Conservation (phyloP, 768 basidiomycete species). For the Naganishia friedmannii region DNA sequence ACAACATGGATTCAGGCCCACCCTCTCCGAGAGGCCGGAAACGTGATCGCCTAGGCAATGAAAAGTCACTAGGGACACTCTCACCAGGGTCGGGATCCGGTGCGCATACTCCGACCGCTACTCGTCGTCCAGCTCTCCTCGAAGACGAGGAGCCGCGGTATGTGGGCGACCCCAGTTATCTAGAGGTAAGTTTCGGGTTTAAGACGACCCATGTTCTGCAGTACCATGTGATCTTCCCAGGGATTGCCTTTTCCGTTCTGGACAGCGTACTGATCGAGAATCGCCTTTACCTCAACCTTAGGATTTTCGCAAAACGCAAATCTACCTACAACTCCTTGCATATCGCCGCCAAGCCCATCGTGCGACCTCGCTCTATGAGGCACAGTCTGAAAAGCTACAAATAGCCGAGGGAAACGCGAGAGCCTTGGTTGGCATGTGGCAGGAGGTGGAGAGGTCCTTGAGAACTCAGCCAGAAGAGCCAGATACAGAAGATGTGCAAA, state of each 20-base stretch:
- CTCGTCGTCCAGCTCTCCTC: not conserved
- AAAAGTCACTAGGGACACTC: not conserved
- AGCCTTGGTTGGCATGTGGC: slow-evolving; percentile 11
- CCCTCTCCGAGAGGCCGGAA: slow-evolving; percentile 21
- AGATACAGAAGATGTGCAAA: not conserved
- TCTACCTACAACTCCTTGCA: slow-evolving; percentile 29
- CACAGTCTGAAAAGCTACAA: slow-evolving; percentile 15
- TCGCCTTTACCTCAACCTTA: not conserved
- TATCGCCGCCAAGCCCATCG: slow-evolving; percentile 23
- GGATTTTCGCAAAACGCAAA: slow-evolving; percentile 27
- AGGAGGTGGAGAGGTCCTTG: slow-evolving; percentile 8
- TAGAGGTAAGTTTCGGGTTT: slow-evolving; percentile 19
- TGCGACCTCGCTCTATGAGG: slow-evolving; percentile 12
- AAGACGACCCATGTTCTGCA: no score
- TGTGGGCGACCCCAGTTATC: slow-evolving; percentile 26
- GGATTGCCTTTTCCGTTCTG: no score
- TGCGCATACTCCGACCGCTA: slow-evolving; percentile 7
- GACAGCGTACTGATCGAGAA: not conserved
- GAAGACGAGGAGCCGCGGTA: slow-evolving; percentile 28
- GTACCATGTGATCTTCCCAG: no score
- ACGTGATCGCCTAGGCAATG: slow-evolving; percentile 20
- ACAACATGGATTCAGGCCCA: slow-evolving; percentile 20
- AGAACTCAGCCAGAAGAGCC: slow-evolving; percentile 14
- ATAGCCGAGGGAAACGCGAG: slow-evolving; percentile 6
- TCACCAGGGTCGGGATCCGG: slow-evolving; percentile 6